phyloP scores from a whole-genome alignment of 225 moss, liverwort and hornwort species.

The Rhytidiadelphus loreus region DNA sequence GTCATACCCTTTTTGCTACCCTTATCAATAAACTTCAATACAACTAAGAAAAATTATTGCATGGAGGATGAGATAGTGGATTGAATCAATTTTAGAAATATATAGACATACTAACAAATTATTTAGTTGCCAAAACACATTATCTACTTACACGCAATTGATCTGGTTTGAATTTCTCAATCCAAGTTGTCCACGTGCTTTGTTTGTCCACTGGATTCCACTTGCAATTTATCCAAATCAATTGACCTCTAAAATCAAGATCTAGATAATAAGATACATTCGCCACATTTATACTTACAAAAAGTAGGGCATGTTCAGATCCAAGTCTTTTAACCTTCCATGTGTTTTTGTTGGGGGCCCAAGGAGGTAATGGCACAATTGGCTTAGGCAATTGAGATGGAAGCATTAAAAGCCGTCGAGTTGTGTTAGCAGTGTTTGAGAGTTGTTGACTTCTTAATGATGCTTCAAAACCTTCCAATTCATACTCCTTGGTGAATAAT shows the following conservation, averaged over 20 bases:
- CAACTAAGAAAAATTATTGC: not conserved
- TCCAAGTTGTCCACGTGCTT: not conserved
- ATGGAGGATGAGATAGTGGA: not conserved
- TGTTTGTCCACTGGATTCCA: not conserved
- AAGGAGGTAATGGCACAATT: not conserved
- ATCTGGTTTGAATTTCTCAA: not conserved
- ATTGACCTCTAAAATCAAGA: conserved; percentile 22
- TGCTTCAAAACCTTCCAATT: not conserved
- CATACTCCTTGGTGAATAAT: not conserved
- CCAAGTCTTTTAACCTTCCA: conserved; percentile 14
- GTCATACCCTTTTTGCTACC: not conserved
- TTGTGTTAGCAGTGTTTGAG: not conserved
- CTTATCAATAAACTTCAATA: not conserved
- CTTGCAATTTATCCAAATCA: conserved; percentile 42
- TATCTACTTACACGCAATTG: conserved; percentile 1
- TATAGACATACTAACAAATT: not conserved
- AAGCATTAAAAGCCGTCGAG: not conserved
- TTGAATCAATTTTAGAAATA: not conserved
- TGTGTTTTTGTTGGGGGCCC: not conserved
- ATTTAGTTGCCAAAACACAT: not conserved
- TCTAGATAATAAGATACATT: conserved; percentile 9
- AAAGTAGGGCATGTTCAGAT: conserved; percentile 6
- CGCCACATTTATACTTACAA: conserved; percentile 2
- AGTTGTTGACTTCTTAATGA: not conserved
- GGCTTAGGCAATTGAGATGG: not conserved